A percentile compares a stretch with the other conserved stretches of the same genome.
These are phyloP conservation scores for Alternaria consortialis DNA, from an alignment of 2,329 filamentous ascomycete species.

Conservation along the genomic window DNA sequence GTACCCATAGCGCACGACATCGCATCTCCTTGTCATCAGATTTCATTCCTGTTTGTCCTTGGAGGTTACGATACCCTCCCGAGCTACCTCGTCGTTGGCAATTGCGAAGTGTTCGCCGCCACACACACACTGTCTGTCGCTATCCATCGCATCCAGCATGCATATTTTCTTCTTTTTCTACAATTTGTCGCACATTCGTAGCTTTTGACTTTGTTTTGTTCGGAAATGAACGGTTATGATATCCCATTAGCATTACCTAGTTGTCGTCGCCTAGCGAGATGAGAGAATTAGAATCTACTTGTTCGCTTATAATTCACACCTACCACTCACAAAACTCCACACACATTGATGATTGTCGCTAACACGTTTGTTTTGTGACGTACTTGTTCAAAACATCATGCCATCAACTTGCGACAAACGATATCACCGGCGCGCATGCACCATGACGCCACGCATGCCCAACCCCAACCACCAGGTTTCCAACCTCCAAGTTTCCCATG, in stretches of 20 bases:
- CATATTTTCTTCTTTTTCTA: slow-evolving; percentile 8
- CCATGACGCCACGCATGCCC: background rate
- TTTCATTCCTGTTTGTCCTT: background rate
- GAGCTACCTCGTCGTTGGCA: slow-evolving; percentile 4
- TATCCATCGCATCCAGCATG: slow-evolving; percentile 28
- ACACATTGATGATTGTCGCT: background rate
- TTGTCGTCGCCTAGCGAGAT: background rate
- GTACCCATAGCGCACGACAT: slow-evolving; percentile 17
- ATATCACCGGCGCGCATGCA: background rate
- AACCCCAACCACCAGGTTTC: background rate
- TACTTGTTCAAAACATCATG: background rate
- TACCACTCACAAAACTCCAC: background rate
- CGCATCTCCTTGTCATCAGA: slow-evolving; percentile 1
- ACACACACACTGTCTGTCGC: slow-evolving; percentile 20
- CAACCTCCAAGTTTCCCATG: background rate
- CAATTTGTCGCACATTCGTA: background rate
- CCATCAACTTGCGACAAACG: slow-evolving; percentile 2
- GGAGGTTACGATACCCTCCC: slow-evolving; percentile 23
- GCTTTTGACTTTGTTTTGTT: slow-evolving; percentile 6
- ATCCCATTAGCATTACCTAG: slow-evolving; percentile 1
- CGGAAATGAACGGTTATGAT: slow-evolving; percentile 5
- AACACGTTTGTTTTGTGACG: background rate
- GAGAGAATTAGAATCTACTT: background rate
- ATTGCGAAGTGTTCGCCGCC: slow-evolving; percentile 26
- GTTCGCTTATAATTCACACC: background rate